A percentile compares a stretch with the other conserved stretches of the same genome.
These are phyloP conservation scores for Knoxia roxburghii DNA, from an alignment of 257 asterid genomes.

Conservation along the genomic window DNA sequence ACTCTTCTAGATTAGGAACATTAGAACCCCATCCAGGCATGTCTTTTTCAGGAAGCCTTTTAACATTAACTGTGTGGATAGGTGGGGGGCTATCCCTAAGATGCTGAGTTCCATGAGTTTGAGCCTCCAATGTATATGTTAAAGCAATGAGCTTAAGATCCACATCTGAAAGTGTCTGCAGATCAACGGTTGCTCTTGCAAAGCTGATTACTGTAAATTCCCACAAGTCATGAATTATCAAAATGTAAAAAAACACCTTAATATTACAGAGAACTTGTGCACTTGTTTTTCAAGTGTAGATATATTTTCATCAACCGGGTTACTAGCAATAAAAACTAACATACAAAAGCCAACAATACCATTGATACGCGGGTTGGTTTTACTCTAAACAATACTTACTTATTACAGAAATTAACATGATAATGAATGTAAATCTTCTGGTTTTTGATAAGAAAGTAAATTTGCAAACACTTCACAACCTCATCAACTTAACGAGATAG, in stretches of 20 bases:
- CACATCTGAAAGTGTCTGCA: conserved; percentile 97
- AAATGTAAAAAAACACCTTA: conserved; percentile 3
- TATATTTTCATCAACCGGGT: not conserved
- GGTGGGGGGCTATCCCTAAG: conserved; percentile 83
- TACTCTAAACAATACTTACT: no score
- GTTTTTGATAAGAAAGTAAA: no score
- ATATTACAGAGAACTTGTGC: not conserved
- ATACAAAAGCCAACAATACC: not conserved
- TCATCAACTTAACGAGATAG: no score
- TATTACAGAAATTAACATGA: not conserved
- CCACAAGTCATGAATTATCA: conserved; percentile 11
- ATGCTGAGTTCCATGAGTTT: conserved; percentile 75
- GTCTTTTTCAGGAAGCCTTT: conserved; percentile 90
- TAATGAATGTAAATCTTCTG: no score
- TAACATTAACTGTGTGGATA: conserved; percentile 67
- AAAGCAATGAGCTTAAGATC: conserved; percentile 95
- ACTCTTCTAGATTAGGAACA: conserved; percentile 86
- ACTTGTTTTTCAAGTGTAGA: not conserved
- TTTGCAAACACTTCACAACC: not conserved
- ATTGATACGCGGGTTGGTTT: no score
- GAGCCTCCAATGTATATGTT: conserved; percentile 75
- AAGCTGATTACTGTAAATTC: conserved; percentile 62
- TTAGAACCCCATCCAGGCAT: conserved; percentile 98
- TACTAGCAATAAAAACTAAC: not conserved
- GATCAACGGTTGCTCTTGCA: conserved; percentile 95